Percentiles rank a stretch among this genome's conserved stretches.
Conservation (phyloP, 2,329 filamentous ascomycete genomes). For the Fusarium chuoi region DNA sequence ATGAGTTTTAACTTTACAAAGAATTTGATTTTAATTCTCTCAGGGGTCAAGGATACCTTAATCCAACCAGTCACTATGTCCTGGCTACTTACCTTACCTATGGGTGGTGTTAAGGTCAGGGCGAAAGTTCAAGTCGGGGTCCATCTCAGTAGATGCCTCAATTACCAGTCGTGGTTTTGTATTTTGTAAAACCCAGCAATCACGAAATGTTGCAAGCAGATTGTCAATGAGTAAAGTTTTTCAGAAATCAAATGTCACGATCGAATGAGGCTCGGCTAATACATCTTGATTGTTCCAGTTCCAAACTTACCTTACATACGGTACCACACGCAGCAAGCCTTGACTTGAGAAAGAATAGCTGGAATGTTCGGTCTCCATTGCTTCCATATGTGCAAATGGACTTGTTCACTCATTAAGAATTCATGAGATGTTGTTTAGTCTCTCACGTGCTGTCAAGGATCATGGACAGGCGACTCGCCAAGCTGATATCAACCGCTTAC, state of each 20-base stretch:
- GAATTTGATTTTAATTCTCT: not conserved
- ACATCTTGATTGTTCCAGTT: not conserved
- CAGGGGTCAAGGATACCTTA: not conserved
- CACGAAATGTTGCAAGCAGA: not conserved
- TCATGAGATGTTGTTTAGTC: not conserved
- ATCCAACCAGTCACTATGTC: not conserved
- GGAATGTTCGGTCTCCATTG: not conserved
- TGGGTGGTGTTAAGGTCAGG: not conserved
- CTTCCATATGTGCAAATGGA: not conserved
- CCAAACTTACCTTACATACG: not conserved
- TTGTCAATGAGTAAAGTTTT: not conserved
- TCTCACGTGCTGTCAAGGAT: slow-evolving; percentile 4
- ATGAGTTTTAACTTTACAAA: not conserved
- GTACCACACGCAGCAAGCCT: not conserved
- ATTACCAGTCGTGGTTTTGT: not conserved
- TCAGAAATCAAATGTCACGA: not conserved
- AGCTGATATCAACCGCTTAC: not conserved
- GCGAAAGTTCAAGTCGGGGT: not conserved
- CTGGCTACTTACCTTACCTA: not conserved
- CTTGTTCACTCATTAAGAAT: too few relatives aligned
- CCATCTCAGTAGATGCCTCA: not conserved
- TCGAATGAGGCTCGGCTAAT: not conserved
- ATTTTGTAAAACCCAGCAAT: not conserved
- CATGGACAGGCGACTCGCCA: not conserved
- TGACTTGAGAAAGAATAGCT: not conserved